Evolutionary conservation across 768 basidiomycete genomes (phyloP), one percentile per base, ranked within the genome.

Genomic region (Tylopilus sp.): DNA sequence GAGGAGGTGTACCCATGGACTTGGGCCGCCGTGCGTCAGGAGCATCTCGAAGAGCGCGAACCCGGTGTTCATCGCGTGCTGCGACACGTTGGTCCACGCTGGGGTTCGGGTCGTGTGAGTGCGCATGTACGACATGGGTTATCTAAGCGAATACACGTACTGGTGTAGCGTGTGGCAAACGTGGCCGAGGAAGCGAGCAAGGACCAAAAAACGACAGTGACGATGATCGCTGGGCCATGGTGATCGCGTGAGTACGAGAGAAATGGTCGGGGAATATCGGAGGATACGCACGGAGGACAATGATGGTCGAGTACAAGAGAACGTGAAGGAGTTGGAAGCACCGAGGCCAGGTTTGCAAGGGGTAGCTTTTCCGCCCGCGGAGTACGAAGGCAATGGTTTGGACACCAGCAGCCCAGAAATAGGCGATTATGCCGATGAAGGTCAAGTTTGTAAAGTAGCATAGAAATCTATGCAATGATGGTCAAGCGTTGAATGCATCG

Each of bases 381-480:
- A 56, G 53, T 47, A 71, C 76, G 52, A 78, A 85, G 0, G 64
- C 60, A 5, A 75, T 33, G 0, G 80, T 81, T 48, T 86, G 85
- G 1, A 79, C 69, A 3, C 76, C 71, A 1, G 85, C 63, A 0
- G 82, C 83, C 63, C 75, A 82, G 64, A 81, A 80, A 65, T 86
- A 88, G 20, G 83, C 73, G 18, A 76, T 73, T 1, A 86, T 57
- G 0, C 86, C 86, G 33, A 80, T 78, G 51, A 80, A 85, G 0
- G 81, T 76, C 1, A 87, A 73, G 51, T 79, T 57, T 0, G 85
- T 87, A 64, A 87, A 86, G 67, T 81, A 87, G 8, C 79, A 77
- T 56, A 83, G 75, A 69, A 70, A 84, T 18, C 85, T 86, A 61
- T 4, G 30, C 0, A 15, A 35, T 35, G 15, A 9, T 23, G 28